Evolutionary conservation across 768 basidiomycete genomes (phyloP), one percentile per base, ranked within the genome.

Genomic region (Saitozyma sp.): DNA sequence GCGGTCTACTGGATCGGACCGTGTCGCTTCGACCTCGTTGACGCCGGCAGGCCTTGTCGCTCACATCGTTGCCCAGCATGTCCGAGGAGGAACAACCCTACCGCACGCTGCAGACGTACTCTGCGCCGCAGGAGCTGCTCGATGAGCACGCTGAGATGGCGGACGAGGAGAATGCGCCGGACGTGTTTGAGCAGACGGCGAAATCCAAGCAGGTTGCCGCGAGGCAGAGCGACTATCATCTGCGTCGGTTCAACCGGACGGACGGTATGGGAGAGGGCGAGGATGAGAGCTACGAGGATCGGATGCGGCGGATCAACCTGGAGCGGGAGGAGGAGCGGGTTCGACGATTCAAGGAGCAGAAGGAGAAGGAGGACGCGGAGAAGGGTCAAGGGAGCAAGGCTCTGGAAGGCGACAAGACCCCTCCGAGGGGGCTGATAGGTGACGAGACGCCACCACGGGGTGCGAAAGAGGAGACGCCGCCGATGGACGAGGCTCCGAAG

Each of bases 251-350:
- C 71, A 86, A 85, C 71, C 88, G 96, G 54, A 85, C 88, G 62
- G 84, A 87, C 43, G 83, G 74, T 3, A 86, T 86, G 62, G 71
- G 65, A 1, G 89, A 89, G 57, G 84, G 85, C 1, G 91, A 92
- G 74, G 91, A 92, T 51, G 73, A 71, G 54, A 90, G 90, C 3
- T 99, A 98, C 79, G 94, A 91, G 76, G 95, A 97, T 76, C 90
- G 92, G 11, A 99, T 98, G 96, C 85, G 92, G 75, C 74, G 94
- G 69, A 84, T 89, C 63, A 86, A 87, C 76, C 81, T 99, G 79
- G 93, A 98, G 84, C 89, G 91, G 81, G 96, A 98, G 81, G 96
- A 98, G 81, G 83, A 82, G 68, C 82, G 90, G 64, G 92, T 98
- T 42, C 83, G 84, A 75, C 83, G 86, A 70, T 89, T 88, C 17